These are phyloP conservation scores for Coemansia sp. DNA, from an alignment of 192 early-diverging fungal species.

Conservation along the genomic window DNA sequence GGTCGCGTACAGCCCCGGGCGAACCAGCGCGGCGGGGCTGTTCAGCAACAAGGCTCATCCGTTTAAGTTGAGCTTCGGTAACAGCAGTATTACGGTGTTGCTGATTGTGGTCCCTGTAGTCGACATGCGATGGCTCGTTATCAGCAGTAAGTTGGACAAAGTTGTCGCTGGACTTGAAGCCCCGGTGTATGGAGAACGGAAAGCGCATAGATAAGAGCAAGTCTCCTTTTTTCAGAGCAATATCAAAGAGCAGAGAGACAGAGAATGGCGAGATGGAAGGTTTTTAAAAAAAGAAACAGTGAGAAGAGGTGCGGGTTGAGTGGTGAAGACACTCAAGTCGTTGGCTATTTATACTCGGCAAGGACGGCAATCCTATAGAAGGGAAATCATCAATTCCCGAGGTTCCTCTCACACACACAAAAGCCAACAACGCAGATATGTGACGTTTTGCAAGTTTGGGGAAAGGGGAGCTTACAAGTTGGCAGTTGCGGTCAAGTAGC, in stretches of 20 bases:
- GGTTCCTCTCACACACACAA: neutral
- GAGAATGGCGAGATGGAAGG: neutral
- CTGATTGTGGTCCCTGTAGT: neutral
- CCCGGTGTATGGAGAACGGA: conserved; percentile 35
- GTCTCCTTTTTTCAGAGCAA: neutral
- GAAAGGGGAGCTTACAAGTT: neutral
- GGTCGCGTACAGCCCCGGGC: conserved; percentile 7
- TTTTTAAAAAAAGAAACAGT: neutral
- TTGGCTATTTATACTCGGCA: too few relatives aligned
- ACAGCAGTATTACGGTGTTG: neutral
- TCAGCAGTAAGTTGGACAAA: conserved; percentile 41
- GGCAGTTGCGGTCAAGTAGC: neutral
- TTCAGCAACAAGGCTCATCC: neutral
- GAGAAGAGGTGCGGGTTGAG: neutral
- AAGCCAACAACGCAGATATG: neutral
- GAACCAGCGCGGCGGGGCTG: conserved; percentile 5
- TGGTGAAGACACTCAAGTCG: neutral
- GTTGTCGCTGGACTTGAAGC: conserved; percentile 41
- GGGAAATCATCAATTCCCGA: neutral
- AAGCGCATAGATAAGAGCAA: conserved; percentile 31
- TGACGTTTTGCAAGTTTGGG: neutral
- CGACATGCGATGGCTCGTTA: neutral
- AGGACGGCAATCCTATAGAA: neutral
- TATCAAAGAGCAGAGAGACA: neutral
- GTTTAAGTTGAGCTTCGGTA: neutral